Conservation (phyloP, 192 early-diverging fungal genomes). For the Backusella macrospora region DNA sequence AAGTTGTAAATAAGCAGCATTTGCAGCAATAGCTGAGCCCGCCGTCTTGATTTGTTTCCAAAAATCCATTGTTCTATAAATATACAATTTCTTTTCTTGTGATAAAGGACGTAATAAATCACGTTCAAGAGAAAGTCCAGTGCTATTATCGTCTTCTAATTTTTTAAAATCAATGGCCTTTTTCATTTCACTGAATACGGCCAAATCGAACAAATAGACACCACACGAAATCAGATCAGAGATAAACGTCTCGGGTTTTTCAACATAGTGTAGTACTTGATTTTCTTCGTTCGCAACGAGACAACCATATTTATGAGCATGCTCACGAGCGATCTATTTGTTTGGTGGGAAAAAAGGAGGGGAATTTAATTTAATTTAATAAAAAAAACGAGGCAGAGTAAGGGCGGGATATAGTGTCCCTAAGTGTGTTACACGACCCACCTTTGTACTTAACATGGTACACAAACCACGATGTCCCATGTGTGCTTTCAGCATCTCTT, state of each 20-base stretch:
- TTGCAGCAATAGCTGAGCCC: conserved; percentile 87
- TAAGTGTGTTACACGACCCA: conserved; percentile 24
- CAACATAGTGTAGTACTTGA: conserved; percentile 95
- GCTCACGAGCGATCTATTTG: conserved; percentile 58
- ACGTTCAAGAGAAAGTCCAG: conserved; percentile 71
- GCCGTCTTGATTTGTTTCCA: conserved; percentile 99
- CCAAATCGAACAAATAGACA: conserved; percentile 90
- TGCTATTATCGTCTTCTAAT: conserved; percentile 21
- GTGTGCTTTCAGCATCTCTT: conserved; percentile 85
- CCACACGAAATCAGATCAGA: conserved; percentile 95
- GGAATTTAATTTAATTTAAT: neutral
- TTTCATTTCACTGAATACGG: conserved; percentile 85
- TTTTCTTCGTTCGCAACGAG: conserved; percentile 83
- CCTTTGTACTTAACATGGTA: conserved; percentile 90
- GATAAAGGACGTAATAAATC: conserved; percentile 92
- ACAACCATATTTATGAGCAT: conserved; percentile 88
- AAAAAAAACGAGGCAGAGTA: no score
- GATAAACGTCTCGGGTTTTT: conserved; percentile 96
- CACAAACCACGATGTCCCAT: conserved; percentile 78
- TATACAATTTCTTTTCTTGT: conserved; percentile 84
- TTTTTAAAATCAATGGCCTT: conserved; percentile 73
- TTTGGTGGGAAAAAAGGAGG: no score
- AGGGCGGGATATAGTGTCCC: no score
- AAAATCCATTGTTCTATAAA: conserved; percentile 83
- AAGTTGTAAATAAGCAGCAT: conserved; percentile 90